Base-by-base conservation (phyloP, 1,284 basidiomycete species). In the Macrocystidia cucumis region DNA sequence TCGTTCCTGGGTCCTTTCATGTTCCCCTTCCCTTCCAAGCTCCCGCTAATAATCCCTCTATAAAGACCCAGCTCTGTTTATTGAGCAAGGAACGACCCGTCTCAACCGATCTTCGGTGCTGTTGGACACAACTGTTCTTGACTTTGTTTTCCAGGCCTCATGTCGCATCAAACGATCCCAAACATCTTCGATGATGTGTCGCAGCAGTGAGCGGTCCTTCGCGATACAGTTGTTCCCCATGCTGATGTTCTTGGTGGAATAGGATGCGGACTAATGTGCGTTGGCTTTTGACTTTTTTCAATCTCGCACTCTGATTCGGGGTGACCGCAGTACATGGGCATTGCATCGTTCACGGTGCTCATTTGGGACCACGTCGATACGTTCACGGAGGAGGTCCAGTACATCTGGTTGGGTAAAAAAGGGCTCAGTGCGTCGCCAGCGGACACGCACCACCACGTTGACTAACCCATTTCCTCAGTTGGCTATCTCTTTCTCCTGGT, bases 371-470 rank as follows among this genome's bases (percentile, higher is more conserved):
- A 51, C 27, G 3, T 49, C 9, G 46, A 49, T 32, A 51, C 49
- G 3, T 47, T 51, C 19, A 26, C 48, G 9, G 29, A 32, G 2
- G 48, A 49, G 35, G 49, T 48, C 12, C 43, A 65, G 39, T 63
- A 57, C 44, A 55, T 70, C 12, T 69, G 68, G 68, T 59, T 59
- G 37, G 55, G 59, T 13, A 51, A 40, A 31, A 65, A 65, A 45
- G 54, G 64, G 3, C 50, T 45, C 9, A 48, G 66, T 68, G 40
- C 42, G 60, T 45, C 7, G 4, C 1, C 17, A n/a, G 6, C n/a
- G 3, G 14, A 35, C 35, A 4, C 22, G 11, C 32, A 18, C 12
- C 5, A 17, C 5, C 9, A 18, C 23, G 19, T 16, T 8, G 17
- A 17, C 25, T 33, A 14, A 44, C 13, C 19, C 16, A 16, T 29